Percentiles rank a stretch among this genome's conserved stretches.
phyloP scores from a whole-genome alignment of 208 protist species.

The Leishmania amazonensis region DNA sequence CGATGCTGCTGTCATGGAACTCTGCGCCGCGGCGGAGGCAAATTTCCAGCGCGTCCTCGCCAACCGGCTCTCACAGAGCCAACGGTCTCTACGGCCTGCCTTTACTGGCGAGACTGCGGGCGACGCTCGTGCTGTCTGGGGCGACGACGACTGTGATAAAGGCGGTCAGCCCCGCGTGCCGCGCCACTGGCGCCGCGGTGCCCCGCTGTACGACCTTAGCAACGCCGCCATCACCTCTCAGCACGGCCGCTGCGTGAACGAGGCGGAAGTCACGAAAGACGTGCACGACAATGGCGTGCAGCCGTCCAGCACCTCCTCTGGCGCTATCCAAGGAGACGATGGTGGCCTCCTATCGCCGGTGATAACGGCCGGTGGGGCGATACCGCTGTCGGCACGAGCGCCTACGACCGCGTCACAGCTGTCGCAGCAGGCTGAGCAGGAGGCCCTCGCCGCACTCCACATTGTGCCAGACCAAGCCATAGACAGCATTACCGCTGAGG shows the following conservation, averaged over 20 bases:
- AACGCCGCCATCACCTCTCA: constrained; percentile 17
- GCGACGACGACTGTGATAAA: not conserved
- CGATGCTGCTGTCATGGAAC: not conserved
- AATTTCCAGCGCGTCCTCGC: constrained; percentile 14
- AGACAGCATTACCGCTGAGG: not conserved
- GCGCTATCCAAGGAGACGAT: no score
- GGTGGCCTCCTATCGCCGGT: not conserved
- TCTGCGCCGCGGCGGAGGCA: constrained; percentile 12
- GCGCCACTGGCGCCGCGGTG: not conserved
- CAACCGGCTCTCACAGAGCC: not conserved
- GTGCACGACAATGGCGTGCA: not conserved
- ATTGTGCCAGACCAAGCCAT: not conserved
- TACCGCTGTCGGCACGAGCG: not conserved
- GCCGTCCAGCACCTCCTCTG: not conserved
- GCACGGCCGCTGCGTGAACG: not conserved
- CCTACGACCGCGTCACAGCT: not conserved
- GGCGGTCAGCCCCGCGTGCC: not conserved
- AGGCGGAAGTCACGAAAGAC: not conserved
- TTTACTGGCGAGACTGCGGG: not conserved
- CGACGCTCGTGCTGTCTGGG: not conserved
- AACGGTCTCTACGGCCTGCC: not conserved
- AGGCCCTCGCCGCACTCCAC: not conserved
- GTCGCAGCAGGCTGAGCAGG: not conserved
- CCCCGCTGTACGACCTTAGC: constrained; percentile 29
- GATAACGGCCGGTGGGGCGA: not conserved